phyloP scores from a whole-genome alignment of 805 yeast genomes.

The Blastobotrys attinorum region DNA sequence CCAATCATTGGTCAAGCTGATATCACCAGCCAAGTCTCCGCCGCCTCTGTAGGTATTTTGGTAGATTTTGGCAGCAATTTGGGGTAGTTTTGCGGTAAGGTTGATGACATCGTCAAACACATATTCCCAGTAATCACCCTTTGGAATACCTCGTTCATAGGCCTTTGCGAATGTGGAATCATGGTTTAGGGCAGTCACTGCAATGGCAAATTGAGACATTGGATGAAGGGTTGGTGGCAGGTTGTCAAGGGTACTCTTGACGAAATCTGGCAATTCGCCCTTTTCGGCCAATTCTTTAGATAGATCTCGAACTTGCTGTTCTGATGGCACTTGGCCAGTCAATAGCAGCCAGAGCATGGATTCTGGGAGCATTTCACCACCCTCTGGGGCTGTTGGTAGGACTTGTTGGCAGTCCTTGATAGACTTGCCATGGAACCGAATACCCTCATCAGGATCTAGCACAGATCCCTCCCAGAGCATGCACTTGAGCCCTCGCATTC shows the following conservation, averaged over 20 bases:
- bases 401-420: constrained; percentile 61
- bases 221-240: constrained; percentile 75
- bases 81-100: constrained; percentile 73
- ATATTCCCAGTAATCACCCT: constrained; percentile 76
- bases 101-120: constrained; percentile 75
- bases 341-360: constrained; percentile 74
- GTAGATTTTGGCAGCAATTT: constrained; percentile 75
- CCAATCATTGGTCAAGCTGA: constrained; percentile 43
- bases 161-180: constrained; percentile 83
- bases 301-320: constrained; percentile 58
- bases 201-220: constrained; percentile 85
- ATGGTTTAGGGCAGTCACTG: constrained; percentile 70
- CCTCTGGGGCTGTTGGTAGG: constrained; percentile 50
- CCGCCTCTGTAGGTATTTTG: constrained; percentile 82
- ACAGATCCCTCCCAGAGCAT: constrained; percentile 77
- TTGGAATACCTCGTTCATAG: constrained; percentile 73
- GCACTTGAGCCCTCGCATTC: constrained; percentile 73
- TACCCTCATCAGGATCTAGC: constrained; percentile 68
- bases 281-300: constrained; percentile 74
- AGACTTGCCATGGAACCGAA: constrained; percentile 70
- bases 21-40: constrained; percentile 38
- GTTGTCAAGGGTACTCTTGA: constrained; percentile 60
- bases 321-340: constrained; percentile 79
- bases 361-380: constrained; percentile 60
- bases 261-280: constrained; percentile 71